Percentiles rank a stretch among this genome's conserved stretches.
These are phyloP conservation scores for Hanseniaspora valbyensis DNA, from an alignment of 805 yeast genomes.

Conservation along the genomic window DNA sequence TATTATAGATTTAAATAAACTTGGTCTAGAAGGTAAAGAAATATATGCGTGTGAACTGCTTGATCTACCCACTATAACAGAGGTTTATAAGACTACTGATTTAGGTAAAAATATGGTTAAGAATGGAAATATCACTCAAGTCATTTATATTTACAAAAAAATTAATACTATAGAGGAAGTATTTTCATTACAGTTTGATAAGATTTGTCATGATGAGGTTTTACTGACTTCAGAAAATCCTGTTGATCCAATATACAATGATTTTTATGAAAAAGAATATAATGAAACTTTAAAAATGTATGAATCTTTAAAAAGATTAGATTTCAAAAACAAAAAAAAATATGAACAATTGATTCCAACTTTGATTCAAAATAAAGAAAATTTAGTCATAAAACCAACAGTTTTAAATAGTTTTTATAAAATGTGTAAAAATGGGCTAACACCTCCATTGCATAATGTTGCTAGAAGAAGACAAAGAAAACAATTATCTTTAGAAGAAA, in stretches of 20 bases:
- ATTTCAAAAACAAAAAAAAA: conserved; percentile 3
- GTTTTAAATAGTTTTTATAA: conserved; percentile 19
- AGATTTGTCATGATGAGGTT: conserved; percentile 36
- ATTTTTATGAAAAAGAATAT: conserved; percentile 26
- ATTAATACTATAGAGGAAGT: conserved; percentile 40
- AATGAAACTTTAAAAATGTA: conserved; percentile 16
- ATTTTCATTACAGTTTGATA: conserved; percentile 29
- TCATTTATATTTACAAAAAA: conserved; percentile 59
- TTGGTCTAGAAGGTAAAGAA: conserved; percentile 1
- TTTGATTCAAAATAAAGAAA: background rate
- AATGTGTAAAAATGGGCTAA: conserved; percentile 62
- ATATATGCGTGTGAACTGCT: conserved; percentile 59
- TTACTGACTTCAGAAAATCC: conserved; percentile 16
- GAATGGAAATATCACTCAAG: conserved; percentile 75
- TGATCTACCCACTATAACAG: conserved; percentile 82
- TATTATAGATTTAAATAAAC: conserved; percentile 1
- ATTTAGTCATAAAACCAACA: background rate
- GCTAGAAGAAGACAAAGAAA: conserved; percentile 60
- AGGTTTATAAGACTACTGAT: conserved; percentile 80
- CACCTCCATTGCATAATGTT: conserved; percentile 67
- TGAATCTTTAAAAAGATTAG: conserved; percentile 16
- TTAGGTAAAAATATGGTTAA: conserved; percentile 71
- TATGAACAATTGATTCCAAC: background rate
- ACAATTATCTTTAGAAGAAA: conserved; percentile 55
- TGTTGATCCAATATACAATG: conserved; percentile 20